A percentile compares a stretch with the other conserved stretches of the same genome.
Conservation (phyloP, 1,284 basidiomycete species). For the Amylostereum areolatum region DNA sequence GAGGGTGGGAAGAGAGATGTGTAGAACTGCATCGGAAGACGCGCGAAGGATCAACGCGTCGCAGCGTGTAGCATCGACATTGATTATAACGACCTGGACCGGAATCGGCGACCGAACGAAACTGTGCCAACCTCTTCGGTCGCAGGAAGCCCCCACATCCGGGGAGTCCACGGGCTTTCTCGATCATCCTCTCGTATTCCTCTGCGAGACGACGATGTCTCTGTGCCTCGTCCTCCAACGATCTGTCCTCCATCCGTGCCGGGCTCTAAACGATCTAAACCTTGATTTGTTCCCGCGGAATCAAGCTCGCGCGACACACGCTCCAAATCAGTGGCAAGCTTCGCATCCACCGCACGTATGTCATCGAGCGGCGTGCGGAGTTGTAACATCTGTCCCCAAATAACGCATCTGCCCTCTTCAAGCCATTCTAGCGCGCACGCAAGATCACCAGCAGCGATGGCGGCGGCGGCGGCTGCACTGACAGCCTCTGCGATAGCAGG, state of each 20-base stretch:
- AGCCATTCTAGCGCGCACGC: not conserved
- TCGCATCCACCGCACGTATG: not conserved
- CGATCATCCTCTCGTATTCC: not conserved
- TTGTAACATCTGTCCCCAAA: not conserved
- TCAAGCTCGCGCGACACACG: not conserved
- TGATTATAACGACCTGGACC: conserved; percentile 7
- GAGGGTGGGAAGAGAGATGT: too few relatives aligned
- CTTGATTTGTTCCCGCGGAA: not conserved
- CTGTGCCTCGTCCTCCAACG: not conserved
- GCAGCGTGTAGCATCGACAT: not conserved
- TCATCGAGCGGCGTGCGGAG: not conserved
- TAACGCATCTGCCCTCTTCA: not conserved
- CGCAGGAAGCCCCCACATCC: not conserved
- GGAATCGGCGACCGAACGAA: not conserved
- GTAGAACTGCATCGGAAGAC: too few relatives aligned
- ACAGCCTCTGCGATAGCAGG: not conserved
- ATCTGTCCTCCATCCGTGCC: not conserved
- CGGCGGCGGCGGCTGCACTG: not conserved
- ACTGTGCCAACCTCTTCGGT: not conserved
- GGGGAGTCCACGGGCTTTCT: not conserved
- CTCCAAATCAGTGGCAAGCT: not conserved
- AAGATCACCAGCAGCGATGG: not conserved
- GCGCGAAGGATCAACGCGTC: not conserved
- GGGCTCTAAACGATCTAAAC: not conserved
- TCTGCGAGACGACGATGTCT: not conserved